phyloP scores from a whole-genome alignment of 805 yeast species.

The Cyberlindnera veronae region DNA sequence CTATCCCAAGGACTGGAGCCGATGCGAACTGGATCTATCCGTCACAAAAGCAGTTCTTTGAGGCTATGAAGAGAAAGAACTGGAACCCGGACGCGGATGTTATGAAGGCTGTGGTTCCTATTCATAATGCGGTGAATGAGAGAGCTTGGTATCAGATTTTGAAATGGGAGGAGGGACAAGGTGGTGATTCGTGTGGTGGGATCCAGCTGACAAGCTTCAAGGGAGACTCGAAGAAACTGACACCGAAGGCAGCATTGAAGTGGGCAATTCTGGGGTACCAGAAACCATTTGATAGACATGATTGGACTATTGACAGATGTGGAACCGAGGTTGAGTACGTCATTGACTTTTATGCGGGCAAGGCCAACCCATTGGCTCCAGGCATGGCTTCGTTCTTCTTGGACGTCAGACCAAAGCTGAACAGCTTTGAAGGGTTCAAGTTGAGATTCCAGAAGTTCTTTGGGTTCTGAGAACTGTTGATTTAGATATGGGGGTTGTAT shows the following conservation, averaged over 20 bases:
- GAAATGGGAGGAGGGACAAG: constrained; percentile 70
- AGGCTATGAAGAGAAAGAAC: constrained; percentile 88
- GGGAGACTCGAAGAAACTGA: constrained; percentile 81
- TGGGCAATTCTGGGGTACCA: constrained; percentile 62
- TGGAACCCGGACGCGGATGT: constrained; percentile 81
- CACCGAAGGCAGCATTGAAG: constrained; percentile 78
- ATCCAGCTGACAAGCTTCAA: constrained; percentile 79
- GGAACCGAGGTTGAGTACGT: constrained; percentile 85
- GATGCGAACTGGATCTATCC: constrained; percentile 88
- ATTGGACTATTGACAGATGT: constrained; percentile 86
- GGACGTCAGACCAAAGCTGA: constrained; percentile 91
- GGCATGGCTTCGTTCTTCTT: constrained; percentile 62
- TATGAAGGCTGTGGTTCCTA: constrained; percentile 89
- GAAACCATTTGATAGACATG: constrained; percentile 93
- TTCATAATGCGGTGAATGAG: constrained; percentile 92
- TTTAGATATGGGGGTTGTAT: neutral
- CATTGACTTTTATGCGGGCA: constrained; percentile 78
- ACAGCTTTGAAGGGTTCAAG: constrained; percentile 74
- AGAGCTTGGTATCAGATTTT: constrained; percentile 83
- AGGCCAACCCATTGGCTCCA: constrained; percentile 42
- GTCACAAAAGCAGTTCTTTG: constrained; percentile 89
- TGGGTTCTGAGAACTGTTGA: constrained; percentile 46
- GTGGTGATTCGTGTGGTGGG: constrained; percentile 74
- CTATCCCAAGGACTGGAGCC: constrained; percentile 77
- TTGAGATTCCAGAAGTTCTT: constrained; percentile 64